Conservation (phyloP, 2,329 filamentous ascomycete species). For the Acrodontium crateriforme region DNA sequence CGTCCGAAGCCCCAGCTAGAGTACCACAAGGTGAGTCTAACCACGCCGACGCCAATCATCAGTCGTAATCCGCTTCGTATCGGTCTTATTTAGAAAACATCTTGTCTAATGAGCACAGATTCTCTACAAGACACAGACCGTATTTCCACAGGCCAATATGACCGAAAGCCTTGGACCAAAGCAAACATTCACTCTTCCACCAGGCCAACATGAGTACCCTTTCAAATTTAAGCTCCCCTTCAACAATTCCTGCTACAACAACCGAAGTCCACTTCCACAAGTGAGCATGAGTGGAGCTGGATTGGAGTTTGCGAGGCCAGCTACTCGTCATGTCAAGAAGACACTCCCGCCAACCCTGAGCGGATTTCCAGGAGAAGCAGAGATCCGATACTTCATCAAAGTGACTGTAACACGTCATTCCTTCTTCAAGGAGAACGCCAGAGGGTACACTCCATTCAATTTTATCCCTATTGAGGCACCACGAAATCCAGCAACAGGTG, state of each 20-base stretch:
- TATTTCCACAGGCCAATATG: conserved; percentile 49
- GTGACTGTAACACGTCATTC: conserved; percentile 84
- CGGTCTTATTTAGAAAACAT: conserved; percentile 1
- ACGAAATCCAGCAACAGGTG: conserved; percentile 48
- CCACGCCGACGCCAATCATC: no score
- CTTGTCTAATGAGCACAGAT: conserved; percentile 41
- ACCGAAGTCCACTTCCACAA: conserved; percentile 25
- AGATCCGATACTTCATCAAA: conserved; percentile 90
- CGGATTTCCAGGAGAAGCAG: conserved; percentile 75
- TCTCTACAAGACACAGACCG: conserved; percentile 56
- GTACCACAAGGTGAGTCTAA: conserved; percentile 37
- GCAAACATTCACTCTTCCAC: conserved; percentile 44
- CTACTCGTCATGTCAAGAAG: conserved; percentile 57
- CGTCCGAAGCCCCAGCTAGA: conserved; percentile 35
- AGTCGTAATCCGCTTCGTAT: not conserved
- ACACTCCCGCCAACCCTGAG: conserved; percentile 80
- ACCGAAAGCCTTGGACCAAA: conserved; percentile 22
- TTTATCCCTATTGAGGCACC: conserved; percentile 91
- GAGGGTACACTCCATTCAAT: conserved; percentile 52
- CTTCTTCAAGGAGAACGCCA: conserved; percentile 80
- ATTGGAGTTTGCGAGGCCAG: conserved; percentile 32
- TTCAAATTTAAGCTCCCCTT: conserved; percentile 65
- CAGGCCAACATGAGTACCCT: conserved; percentile 61
- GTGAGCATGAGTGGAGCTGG: conserved; percentile 31
- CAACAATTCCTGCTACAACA: conserved; percentile 55